A percentile compares a stretch with the other conserved stretches of the same genome.
phyloP scores from a whole-genome alignment of 2,329 filamentous ascomycete genomes.

The Aspergillus brunneoviolaceus region DNA sequence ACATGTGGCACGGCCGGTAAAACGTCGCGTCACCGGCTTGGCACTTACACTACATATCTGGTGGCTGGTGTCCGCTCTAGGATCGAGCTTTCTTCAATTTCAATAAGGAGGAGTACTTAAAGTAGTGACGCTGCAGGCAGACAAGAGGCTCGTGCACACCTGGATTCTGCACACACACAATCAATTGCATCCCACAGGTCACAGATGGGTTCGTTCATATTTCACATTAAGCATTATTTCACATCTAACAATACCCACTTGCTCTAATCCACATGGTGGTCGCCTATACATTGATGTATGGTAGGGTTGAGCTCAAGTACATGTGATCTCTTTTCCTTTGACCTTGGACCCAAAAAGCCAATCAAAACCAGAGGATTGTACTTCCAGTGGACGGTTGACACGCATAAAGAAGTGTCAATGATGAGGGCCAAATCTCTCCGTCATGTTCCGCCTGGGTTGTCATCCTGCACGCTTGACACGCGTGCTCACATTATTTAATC shows the following conservation, averaged over 20 bases:
- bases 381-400: not conserved
- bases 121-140: not conserved
- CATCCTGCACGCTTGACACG: constrained; percentile 13
- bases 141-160: not conserved
- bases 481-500: constrained; percentile 19
- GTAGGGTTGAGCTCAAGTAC: not conserved
- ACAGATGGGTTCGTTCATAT: constrained; percentile 10
- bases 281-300: constrained; percentile 7
- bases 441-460: constrained; percentile 10
- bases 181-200: not conserved
- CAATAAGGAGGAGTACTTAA: not conserved
- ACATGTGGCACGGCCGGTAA: not conserved
- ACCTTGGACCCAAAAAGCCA: constrained; percentile 7
- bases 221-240: constrained; percentile 29
- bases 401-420: not conserved
- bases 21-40: not conserved
- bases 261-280: constrained; percentile 4
- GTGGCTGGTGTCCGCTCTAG: not conserved
- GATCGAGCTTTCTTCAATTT: not conserved
- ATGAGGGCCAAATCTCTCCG: constrained; percentile 1
- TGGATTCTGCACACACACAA: not conserved
- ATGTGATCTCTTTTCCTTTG: not conserved
- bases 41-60: not conserved
- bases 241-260: constrained; percentile 14
- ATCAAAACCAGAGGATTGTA: not conserved